These are phyloP conservation scores for Populus trichocarpa DNA, from an alignment of 441 rosid genomes.

Conservation along the genomic window DNA sequence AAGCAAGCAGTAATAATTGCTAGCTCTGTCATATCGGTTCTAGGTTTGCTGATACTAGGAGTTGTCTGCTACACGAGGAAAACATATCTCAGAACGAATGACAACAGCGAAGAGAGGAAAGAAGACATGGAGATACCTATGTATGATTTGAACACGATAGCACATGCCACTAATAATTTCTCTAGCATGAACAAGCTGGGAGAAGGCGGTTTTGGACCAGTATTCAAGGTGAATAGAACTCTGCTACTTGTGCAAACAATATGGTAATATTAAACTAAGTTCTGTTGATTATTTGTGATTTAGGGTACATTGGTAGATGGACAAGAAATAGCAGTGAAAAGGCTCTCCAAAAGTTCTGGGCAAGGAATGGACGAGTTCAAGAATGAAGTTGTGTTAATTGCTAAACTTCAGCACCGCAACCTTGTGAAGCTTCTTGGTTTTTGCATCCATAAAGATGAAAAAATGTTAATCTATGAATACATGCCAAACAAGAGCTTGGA, in stretches of 20 bases:
- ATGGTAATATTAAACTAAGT: background rate
- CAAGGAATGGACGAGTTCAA: background rate
- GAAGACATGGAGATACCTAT: constrained; percentile 15
- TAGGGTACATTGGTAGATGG: background rate
- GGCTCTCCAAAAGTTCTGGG: background rate
- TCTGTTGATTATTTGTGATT: background rate
- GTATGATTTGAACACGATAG: background rate
- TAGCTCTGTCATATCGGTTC: background rate
- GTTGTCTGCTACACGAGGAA: background rate
- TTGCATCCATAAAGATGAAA: background rate
- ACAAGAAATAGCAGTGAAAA: background rate
- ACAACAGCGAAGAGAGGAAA: background rate
- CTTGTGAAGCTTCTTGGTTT: background rate
- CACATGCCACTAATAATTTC: constrained; percentile 8
- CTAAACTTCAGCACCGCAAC: background rate
- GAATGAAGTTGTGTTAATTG: background rate
- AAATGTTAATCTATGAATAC: too few species aligned
- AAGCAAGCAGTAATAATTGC: background rate
- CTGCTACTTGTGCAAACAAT: background rate
- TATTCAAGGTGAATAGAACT: constrained; percentile 8
- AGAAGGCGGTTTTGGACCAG: constrained; percentile 23
- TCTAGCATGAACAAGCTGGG: constrained; percentile 14
- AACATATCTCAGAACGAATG: background rate
- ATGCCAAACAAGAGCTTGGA: too few species aligned
- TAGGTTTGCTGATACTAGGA: background rate